These are phyloP conservation scores for Eucalyptus caleyi DNA, from an alignment of 345 rosid species.

Conservation along the genomic window DNA sequence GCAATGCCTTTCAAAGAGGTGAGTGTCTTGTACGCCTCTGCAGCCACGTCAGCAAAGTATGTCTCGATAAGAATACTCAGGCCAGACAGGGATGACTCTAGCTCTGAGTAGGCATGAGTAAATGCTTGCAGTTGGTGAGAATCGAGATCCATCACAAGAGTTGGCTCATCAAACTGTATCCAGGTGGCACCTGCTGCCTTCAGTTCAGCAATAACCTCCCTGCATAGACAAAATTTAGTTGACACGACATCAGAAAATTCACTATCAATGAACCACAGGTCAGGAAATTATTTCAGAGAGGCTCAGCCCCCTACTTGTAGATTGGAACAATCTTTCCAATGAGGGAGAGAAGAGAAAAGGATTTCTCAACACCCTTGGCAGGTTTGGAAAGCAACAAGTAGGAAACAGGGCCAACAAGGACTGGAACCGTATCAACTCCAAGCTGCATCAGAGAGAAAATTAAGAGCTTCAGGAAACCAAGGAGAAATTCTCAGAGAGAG, in stretches of 20 bases:
- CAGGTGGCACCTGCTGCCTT: constrained; percentile 91
- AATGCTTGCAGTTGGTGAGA: constrained; percentile 66
- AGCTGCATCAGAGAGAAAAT: constrained; percentile 36
- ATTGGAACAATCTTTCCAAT: constrained; percentile 74
- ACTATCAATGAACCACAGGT: background rate
- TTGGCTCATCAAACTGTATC: constrained; percentile 95
- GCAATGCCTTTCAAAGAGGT: constrained; percentile 77
- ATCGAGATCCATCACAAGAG: constrained; percentile 81
- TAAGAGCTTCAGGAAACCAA: background rate
- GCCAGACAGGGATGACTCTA: constrained; percentile 79
- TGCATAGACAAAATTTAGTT: constrained; percentile 2
- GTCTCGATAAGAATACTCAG: constrained; percentile 79
- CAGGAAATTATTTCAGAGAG: background rate
- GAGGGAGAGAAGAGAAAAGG: constrained; percentile 72
- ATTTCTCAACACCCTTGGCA: constrained; percentile 84
- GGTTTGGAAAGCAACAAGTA: constrained; percentile 89
- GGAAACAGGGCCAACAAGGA: constrained; percentile 83
- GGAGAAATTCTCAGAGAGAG: background rate
- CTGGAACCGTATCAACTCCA: constrained; percentile 85
- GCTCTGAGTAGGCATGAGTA: constrained; percentile 59
- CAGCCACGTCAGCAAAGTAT: constrained; percentile 85
- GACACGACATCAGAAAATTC: background rate
- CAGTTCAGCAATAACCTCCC: constrained; percentile 84
- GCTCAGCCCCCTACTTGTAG: constrained; percentile 48
- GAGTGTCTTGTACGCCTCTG: constrained; percentile 70